These are phyloP conservation scores for Suhomyces ambrosiae DNA, from an alignment of 1,139 yeast species.

Conservation along the genomic window DNA sequence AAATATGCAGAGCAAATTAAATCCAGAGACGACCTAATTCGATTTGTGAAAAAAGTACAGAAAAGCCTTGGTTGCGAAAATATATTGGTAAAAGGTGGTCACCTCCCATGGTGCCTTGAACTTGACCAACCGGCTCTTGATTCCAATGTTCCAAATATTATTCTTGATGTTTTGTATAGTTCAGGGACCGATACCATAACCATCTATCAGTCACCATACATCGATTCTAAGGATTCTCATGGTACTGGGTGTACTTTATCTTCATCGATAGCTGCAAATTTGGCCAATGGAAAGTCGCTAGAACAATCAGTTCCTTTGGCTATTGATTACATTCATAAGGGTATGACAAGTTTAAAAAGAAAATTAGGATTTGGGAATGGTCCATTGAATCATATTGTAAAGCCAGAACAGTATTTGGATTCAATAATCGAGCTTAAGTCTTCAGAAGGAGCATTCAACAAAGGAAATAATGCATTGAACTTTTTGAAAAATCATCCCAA, in stretches of 20 bases:
- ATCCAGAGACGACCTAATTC: conserved; percentile 37
- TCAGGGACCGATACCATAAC: conserved; percentile 38
- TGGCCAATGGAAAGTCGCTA: conserved; percentile 56
- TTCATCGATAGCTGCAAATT: conserved; percentile 75
- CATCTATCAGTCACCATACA: conserved; percentile 51
- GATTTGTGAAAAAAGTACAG: conserved; percentile 49
- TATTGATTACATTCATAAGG: conserved; percentile 67
- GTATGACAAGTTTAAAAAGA: conserved; percentile 42
- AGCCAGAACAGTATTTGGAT: conserved; percentile 20
- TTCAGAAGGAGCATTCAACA: conserved; percentile 1
- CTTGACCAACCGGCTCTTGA: conserved; percentile 18
- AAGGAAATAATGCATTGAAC: conserved; percentile 27
- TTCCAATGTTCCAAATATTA: conserved; percentile 23
- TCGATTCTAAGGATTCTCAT: conserved; percentile 63
- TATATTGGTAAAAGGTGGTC: conserved; percentile 83
- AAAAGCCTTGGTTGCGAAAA: conserved; percentile 47
- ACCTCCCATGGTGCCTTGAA: conserved; percentile 52
- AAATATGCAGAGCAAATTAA: conserved; percentile 12
- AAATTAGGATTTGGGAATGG: conserved; percentile 67
- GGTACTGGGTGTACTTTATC: conserved; percentile 94
- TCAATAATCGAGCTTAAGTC: conserved; percentile 8
- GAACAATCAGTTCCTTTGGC: conserved; percentile 55
- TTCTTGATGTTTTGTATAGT: conserved; percentile 66
- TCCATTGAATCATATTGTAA: conserved; percentile 63
- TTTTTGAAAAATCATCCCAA: conserved; percentile 59